Base-by-base conservation (phyloP, 345 rosid species). In the Brassica incana region DNA sequence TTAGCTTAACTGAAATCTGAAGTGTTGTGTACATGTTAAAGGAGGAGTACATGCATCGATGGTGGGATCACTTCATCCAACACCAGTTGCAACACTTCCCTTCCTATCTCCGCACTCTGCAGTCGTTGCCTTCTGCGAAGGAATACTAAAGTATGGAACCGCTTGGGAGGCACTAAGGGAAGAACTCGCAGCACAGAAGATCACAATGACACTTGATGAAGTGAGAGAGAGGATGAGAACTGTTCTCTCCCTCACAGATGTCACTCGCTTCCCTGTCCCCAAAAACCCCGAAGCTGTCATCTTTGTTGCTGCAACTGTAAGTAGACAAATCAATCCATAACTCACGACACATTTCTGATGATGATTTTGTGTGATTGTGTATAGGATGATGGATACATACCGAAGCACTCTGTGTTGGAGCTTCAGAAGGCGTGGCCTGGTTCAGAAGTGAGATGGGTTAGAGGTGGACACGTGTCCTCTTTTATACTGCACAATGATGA, bases 31-130 rank as follows among this genome's bases (percentile, higher is more conserved):
- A 67, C 78, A 75, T 68, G 52, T 68, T 77, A 90, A 45, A 72
- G 99, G 99, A 27, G 99, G 98, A 85, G 99, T 93, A 5, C 99
- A 93, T 85, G 97, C 99, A 83, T 96, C 98, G 67, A 91, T 95
- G 99, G 94, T 91, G 71, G 97, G 98, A 85, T 91, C 99, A 54
- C 90, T 92, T 81, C 93, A 93, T 86, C 99, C 99, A 58, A 88
- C 94, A 77, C 96, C 99, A 8, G 77, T 93, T 82, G 98, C 99
- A 75, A 93, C 93, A 76, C 88, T 95, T 73, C 99, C 97, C 76
- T 95, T 95, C 85, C 90, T 93, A 54, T 95, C 99, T 64, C 98
- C 99, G 5, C 99, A 95, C 77, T 93, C 97, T 72, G 99, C 99
- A 6, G 97, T 88, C 74, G 98, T 95, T 86, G 99, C 99, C 66